Percentiles rank a stretch among this genome's conserved stretches.
Evolutionary conservation across 441 rosid genomes (phyloP).

Genomic region (Kokia cookei): DNA sequence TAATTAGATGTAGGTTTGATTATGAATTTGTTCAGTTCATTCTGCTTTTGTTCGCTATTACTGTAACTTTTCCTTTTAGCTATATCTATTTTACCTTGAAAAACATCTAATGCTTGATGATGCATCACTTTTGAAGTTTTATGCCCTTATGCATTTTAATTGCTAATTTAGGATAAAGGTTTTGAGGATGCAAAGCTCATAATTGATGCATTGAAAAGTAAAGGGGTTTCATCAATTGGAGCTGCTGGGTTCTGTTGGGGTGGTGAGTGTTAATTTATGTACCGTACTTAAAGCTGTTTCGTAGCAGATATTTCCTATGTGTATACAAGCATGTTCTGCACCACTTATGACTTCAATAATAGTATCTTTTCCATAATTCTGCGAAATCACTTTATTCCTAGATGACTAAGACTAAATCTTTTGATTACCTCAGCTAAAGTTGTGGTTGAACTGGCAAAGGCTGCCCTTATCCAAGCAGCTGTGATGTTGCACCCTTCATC

Average conservation of each 20-base stretch:
- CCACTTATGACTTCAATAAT: no score
- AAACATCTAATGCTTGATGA: background rate
- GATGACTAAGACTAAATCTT: background rate
- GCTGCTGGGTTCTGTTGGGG: no score
- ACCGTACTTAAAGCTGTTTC: no score
- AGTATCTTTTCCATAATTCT: no score
- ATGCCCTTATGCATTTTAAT: slow-evolving; percentile 10
- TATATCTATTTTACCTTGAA: background rate
- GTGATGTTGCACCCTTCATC: slow-evolving; percentile 73
- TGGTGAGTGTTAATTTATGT: no score
- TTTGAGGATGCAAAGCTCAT: slow-evolving; percentile 55
- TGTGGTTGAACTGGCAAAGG: slow-evolving; percentile 66
- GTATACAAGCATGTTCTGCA: no score
- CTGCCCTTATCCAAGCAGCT: slow-evolving; percentile 51
- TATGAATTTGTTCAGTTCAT: background rate
- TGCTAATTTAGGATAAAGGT: slow-evolving; percentile 40
- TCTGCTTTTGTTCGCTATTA: background rate
- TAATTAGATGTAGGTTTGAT: no score
- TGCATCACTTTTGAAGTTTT: background rate
- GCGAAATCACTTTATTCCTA: no score
- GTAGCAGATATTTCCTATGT: no score
- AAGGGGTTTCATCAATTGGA: no score
- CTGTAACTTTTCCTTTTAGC: background rate
- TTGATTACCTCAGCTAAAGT: slow-evolving; percentile 52
- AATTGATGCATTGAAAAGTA: slow-evolving; percentile 45